These are phyloP conservation scores for Choiromyces venosus DNA, from an alignment of 495 filamentous ascomycete species.

Conservation along the genomic window DNA sequence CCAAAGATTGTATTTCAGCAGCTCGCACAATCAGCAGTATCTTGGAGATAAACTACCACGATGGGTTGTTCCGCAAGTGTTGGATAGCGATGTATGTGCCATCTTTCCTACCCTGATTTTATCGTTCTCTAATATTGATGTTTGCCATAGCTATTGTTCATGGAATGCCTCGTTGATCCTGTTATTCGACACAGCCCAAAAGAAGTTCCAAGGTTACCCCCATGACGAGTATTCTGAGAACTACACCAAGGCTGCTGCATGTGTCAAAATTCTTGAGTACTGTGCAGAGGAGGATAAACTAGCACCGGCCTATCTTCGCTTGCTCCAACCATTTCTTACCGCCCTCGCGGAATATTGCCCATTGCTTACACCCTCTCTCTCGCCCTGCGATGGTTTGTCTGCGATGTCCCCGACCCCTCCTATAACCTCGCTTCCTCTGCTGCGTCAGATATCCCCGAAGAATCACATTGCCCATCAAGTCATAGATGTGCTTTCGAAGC, in stretches of 20 bases:
- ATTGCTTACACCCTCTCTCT: no score
- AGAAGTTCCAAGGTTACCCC: conserved; percentile 7
- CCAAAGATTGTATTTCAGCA: conserved; percentile 10
- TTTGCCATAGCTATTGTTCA: conserved; percentile 10
- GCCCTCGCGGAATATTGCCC: conserved; percentile 3
- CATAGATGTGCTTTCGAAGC: no score
- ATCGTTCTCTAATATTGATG: neutral
- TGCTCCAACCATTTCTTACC: conserved; percentile 7
- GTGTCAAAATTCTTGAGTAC: conserved; percentile 4
- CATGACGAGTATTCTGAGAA: conserved; percentile 2
- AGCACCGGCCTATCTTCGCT: neutral
- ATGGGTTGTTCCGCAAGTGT: conserved; percentile 8
- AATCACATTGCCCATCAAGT: no score
- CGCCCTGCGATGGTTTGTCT: no score
- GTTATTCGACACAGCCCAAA: conserved; percentile 10
- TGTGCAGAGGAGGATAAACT: conserved; percentile 6
- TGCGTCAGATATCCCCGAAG: no score
- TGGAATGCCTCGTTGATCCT: conserved; percentile 12
- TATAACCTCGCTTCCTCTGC: no score
- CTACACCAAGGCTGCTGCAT: neutral
- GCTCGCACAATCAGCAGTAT: conserved; percentile 5
- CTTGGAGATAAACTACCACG: conserved; percentile 3
- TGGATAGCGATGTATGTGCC: conserved; percentile 9
- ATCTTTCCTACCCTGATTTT: neutral
- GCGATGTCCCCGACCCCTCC: no score